phyloP scores from a whole-genome alignment of 345 rosid species.

The Carallia pectinifolia region DNA sequence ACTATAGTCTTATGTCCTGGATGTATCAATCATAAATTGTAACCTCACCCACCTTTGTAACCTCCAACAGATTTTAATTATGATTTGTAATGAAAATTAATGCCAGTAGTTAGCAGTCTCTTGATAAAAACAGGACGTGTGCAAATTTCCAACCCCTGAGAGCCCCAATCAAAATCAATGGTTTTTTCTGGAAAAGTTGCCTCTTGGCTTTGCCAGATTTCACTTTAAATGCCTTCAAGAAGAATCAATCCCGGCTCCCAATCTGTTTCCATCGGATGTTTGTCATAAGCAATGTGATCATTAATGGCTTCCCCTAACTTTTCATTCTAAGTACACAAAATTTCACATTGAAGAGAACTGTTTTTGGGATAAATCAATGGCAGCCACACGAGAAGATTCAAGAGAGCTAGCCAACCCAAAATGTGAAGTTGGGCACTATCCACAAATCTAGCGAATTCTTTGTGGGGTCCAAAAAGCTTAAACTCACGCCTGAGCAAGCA shows the following conservation, averaged over 20 bases:
- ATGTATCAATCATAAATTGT: background rate
- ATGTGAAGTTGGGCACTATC: too few relatives aligned
- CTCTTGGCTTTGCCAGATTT: background rate
- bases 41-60: background rate
- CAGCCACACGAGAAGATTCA: too few relatives aligned
- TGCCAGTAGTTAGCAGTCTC: slow-evolving; percentile 11
- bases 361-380: background rate
- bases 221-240: background rate
- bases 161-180: slow-evolving; percentile 2
- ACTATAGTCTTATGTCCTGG: background rate
- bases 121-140: slow-evolving; percentile 10
- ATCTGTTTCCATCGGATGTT: slow-evolving; percentile 16
- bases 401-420: too few relatives aligned
- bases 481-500: too few relatives aligned
- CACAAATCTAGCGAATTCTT: too few relatives aligned
- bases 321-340: background rate
- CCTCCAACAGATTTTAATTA: background rate
- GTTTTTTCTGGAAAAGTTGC: background rate
- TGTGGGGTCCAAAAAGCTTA: too few relatives aligned
- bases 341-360: background rate
- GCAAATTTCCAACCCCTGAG: background rate
- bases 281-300: background rate
- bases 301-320: slow-evolving; percentile 3
- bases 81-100: slow-evolving; percentile 4
- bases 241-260: slow-evolving; percentile 7